Conservation (phyloP, 495 filamentous ascomycete species). For the Neurospora africana region DNA sequence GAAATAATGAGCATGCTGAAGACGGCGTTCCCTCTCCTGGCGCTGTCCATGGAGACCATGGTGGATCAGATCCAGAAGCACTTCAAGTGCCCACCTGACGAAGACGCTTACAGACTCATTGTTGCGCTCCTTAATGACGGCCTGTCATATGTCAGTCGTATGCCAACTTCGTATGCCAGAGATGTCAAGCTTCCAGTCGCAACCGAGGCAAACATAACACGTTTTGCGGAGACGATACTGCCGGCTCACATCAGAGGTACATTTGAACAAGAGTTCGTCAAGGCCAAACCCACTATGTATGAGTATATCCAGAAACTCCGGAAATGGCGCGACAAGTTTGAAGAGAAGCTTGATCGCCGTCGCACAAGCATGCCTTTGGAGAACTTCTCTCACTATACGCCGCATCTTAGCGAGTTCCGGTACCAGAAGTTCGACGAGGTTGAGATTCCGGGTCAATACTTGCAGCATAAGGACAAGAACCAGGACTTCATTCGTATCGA, state of each 20-base stretch:
- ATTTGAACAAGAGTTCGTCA: conserved; percentile 93
- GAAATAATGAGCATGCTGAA: conserved; percentile 91
- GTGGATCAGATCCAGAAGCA: conserved; percentile 96
- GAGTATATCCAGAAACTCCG: conserved; percentile 97
- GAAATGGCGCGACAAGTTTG: conserved; percentile 94
- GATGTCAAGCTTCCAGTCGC: conserved; percentile 82
- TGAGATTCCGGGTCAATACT: conserved; percentile 93
- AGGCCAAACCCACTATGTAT: conserved; percentile 85
- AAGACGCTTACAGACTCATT: conserved; percentile 96
- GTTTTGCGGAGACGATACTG: conserved; percentile 92
- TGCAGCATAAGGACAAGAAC: conserved; percentile 95
- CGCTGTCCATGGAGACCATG: conserved; percentile 98
- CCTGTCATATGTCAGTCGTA: conserved; percentile 75
- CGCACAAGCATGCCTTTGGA: conserved; percentile 59
- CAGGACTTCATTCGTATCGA: conserved; percentile 96
- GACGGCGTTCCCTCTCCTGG: conserved; percentile 90
- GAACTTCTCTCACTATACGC: conserved; percentile 50
- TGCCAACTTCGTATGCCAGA: conserved; percentile 73
- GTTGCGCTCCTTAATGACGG: conserved; percentile 94
- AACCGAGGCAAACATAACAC: conserved; percentile 90
- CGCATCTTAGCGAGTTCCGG: conserved; percentile 87
- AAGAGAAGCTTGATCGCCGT: conserved; percentile 92
- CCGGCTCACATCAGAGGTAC: conserved; percentile 84
- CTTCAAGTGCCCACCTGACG: conserved; percentile 96
- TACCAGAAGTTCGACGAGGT: conserved; percentile 98